phyloP scores from a whole-genome alignment of 768 basidiomycete species.

The Tubosaeta sp. region DNA sequence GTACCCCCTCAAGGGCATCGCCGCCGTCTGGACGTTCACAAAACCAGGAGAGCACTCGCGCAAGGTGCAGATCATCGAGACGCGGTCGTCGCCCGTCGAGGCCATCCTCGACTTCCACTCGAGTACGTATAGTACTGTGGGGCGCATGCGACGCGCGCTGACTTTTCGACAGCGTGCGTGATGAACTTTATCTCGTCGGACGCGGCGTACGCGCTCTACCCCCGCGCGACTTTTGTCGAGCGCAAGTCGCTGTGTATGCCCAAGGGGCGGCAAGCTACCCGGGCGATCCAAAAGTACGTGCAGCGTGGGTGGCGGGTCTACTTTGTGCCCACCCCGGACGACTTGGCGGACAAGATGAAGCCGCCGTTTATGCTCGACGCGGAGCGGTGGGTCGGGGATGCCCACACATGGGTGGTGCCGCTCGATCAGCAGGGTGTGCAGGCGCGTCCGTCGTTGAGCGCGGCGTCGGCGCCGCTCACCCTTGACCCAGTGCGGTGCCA shows the following conservation, averaged over 20 bases:
- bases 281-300: conserved; percentile 31
- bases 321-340: not conserved
- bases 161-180: not conserved
- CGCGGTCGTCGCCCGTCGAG: conserved; percentile 15
- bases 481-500: conserved; percentile 17
- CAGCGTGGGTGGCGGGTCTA: conserved; percentile 35
- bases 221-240: conserved; percentile 36
- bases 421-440: conserved; percentile 20
- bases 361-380: conserved; percentile 17
- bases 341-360: not conserved
- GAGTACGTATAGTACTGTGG: conserved; percentile 31
- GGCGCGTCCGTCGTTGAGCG: conserved; percentile 9
- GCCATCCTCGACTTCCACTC: conserved; percentile 46
- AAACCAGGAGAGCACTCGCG: not conserved
- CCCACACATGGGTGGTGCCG: conserved; percentile 27
- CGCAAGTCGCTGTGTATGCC: conserved; percentile 22
- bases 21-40: conserved; percentile 20
- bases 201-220: conserved; percentile 39
- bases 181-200: conserved; percentile 42
- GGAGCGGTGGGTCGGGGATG: conserved; percentile 32
- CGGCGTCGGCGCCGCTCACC: conserved; percentile 7
- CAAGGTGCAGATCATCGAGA: conserved; percentile 40
- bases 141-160: not conserved
- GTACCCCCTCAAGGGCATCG: conserved; percentile 6
- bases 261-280: conserved; percentile 2